A percentile compares a stretch with the other conserved stretches of the same genome.
These are phyloP conservation scores for Aspergillus udagawae DNA, from an alignment of 2,329 filamentous ascomycete species.

Conservation along the genomic window DNA sequence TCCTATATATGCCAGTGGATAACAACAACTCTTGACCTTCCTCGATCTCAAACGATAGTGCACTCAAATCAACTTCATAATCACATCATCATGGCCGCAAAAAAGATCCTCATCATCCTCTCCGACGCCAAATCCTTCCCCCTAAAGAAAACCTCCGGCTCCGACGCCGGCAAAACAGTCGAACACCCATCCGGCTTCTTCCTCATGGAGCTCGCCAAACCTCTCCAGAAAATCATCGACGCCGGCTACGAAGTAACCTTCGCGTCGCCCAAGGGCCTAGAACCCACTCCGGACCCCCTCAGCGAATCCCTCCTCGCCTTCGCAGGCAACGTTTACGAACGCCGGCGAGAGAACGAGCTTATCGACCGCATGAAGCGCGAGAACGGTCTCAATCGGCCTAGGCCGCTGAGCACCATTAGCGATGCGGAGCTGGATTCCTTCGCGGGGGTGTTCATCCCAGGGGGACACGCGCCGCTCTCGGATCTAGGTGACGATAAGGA, in stretches of 20 bases:
- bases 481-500: constrained; percentile 42
- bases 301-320: constrained; percentile 42
- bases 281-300: constrained; percentile 41
- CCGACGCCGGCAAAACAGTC: constrained; percentile 19
- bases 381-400: constrained; percentile 40
- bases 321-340: constrained; percentile 46
- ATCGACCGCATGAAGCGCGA: constrained; percentile 45
- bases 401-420: constrained; percentile 36
- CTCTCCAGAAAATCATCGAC: constrained; percentile 34
- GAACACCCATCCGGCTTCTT: constrained; percentile 34
- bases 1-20: not conserved
- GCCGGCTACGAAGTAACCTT: constrained; percentile 43
- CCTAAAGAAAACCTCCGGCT: constrained; percentile 26
- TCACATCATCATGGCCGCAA: constrained; percentile 17
- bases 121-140: constrained; percentile 41
- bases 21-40: not conserved
- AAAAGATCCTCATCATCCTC: constrained; percentile 45
- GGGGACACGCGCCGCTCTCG: constrained; percentile 43
- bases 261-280: constrained; percentile 41
- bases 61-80: not conserved
- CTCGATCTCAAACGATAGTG: not conserved
- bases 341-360: constrained; percentile 37
- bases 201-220: constrained; percentile 39
- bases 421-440: constrained; percentile 39
- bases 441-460: constrained; percentile 43